phyloP scores from a whole-genome alignment of 208 protist species.

The Trypanosoma platydactyli region DNA sequence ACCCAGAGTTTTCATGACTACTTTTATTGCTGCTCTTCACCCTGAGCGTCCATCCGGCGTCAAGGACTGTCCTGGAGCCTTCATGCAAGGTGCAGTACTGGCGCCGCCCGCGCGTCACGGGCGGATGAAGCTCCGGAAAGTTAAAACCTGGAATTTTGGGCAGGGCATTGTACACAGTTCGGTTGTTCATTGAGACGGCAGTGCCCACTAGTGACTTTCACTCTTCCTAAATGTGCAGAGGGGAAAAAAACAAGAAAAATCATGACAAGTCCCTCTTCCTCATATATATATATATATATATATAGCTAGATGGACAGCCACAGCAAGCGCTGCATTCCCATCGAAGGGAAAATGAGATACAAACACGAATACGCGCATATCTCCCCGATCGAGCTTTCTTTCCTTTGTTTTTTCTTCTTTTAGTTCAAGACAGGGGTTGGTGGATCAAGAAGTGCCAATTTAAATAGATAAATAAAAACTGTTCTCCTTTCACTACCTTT shows the following conservation, averaged over 20 bases:
- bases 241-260: conserved; percentile 16
- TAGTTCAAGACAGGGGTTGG: too few species aligned
- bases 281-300: not conserved
- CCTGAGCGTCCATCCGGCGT: conserved; percentile 6
- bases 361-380: too few species aligned
- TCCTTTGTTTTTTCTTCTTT: too few species aligned
- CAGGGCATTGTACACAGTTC: conserved; percentile 83
- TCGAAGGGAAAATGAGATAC: conserved; percentile 4
- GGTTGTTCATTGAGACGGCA: conserved; percentile 40
- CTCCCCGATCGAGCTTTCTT: too few species aligned
- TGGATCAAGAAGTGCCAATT: too few species aligned
- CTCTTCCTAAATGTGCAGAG: conserved; percentile 9
- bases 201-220: not conserved
- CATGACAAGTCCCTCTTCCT: not conserved
- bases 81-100: conserved; percentile 60
- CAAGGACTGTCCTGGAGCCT: conserved; percentile 52
- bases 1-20: conserved; percentile 51
- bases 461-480: too few species aligned
- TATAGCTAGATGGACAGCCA: too few species aligned
- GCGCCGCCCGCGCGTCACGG: conserved; percentile 35
- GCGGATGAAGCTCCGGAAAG: conserved; percentile 73
- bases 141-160: conserved; percentile 83
- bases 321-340: too few species aligned
- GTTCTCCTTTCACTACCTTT: too few species aligned
- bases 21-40: not conserved